Conservation (phyloP, 352 stramenopile genomes). For the Phytophthora fragariae region DNA sequence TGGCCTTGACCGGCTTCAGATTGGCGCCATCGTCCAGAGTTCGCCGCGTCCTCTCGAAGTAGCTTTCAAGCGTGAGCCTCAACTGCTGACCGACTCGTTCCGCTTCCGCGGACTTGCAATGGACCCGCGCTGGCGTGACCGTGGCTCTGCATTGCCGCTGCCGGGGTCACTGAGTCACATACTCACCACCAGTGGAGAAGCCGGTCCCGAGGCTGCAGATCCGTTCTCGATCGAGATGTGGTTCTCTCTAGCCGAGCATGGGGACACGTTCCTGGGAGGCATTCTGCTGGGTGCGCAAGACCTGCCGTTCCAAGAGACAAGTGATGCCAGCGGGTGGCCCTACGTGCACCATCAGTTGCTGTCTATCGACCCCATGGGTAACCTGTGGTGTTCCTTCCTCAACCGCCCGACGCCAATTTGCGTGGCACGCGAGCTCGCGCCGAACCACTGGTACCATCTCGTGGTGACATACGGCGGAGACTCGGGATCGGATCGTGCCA, state of each 20-base stretch:
- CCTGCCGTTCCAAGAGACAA: constrained; percentile 48
- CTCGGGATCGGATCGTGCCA: constrained; percentile 24
- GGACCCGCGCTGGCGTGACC: constrained; percentile 67
- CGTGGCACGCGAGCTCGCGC: constrained; percentile 55
- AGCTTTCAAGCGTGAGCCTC: constrained; percentile 60
- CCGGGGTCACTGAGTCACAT: constrained; percentile 52
- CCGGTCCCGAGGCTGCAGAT: constrained; percentile 13
- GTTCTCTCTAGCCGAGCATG: constrained; percentile 70
- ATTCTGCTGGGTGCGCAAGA: constrained; percentile 74
- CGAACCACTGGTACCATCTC: constrained; percentile 77
- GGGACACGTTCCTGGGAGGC: constrained; percentile 62
- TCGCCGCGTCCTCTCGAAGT: constrained; percentile 63
- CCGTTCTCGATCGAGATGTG: constrained; percentile 71
- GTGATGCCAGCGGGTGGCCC: constrained; percentile 49
- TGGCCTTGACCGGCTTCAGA: constrained; percentile 67
- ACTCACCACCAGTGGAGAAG: constrained; percentile 34
- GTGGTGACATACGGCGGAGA: constrained; percentile 59
- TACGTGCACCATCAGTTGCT: constrained; percentile 71
- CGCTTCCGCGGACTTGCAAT: constrained; percentile 62
- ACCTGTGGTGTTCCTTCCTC: constrained; percentile 67
- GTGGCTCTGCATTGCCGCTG: constrained; percentile 57
- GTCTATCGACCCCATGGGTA: constrained; percentile 66
- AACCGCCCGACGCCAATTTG: constrained; percentile 54
- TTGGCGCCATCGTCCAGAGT: constrained; percentile 67
- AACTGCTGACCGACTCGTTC: constrained; percentile 62